Evolutionary conservation across 495 filamentous ascomycete species (phyloP), one percentile per base, ranked within the genome.

Genomic region (Sporormia fimetaria): DNA sequence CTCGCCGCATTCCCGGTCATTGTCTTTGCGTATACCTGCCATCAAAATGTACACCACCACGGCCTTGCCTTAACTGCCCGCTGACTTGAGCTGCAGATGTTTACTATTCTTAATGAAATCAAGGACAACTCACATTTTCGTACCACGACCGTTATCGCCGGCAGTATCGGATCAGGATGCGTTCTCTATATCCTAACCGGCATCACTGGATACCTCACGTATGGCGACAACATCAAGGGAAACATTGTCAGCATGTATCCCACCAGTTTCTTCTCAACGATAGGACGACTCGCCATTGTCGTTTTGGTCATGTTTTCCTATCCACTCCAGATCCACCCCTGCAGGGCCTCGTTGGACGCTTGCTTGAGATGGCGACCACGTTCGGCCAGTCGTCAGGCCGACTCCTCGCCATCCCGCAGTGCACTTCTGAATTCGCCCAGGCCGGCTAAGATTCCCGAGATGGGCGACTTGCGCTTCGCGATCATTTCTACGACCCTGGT

Each of bases 1-100:
- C 70, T 98, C 27, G 80, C 82, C 49, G 87, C 81, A 47, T 77
- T 98, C 43, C 92, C 90, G 0, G 83, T 98, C 28, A 84, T 95
- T 42, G 84, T 98, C 6, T 98, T 96, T 65, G 90, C 90, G 14
- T 98, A 95, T 62, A 98, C 90, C 3, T 98, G 92, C 57, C 90
- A 98, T 62, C 90, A 98, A 52, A 98, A 98, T 54, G 86, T 94
- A 66, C n/a, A n/a, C n/a, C n/a, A n/a, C n/a, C n/a, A n/a, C 45
- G 74, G 49, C 33, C 26, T 24, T 26, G 4, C 12, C 26, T 29
- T 15, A 26, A 3, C 8, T 10, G 15, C 4, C 16, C 21, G 15
- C 4, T 14, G 14, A 11, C 7, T 20, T 6, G 21, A 16, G 8
- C 14, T 14, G 10, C 51, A 94, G 87, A 98, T 98, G 90, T 98